phyloP scores from a whole-genome alignment of 805 yeast genomes.

The Clavispora fructus region DNA sequence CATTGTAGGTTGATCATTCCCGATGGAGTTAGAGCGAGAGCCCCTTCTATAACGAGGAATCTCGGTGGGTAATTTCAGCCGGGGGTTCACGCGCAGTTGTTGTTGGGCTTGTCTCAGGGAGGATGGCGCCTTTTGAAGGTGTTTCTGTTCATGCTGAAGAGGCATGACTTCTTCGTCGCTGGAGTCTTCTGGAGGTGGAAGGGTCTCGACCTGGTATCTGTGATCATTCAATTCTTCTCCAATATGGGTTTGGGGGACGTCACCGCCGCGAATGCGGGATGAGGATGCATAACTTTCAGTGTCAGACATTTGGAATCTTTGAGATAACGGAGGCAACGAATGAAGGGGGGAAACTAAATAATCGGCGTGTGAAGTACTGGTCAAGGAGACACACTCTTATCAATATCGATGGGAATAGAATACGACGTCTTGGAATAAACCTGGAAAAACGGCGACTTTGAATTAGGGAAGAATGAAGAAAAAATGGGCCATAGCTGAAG shows the following conservation, averaged over 20 bases:
- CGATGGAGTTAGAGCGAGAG: not conserved
- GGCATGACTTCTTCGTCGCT: conserved; percentile 3
- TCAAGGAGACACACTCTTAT: not conserved
- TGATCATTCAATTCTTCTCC: conserved; percentile 38
- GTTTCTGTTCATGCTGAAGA: not conserved
- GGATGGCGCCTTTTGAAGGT: not conserved
- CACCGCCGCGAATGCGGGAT: conserved; percentile 14
- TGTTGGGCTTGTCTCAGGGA: not conserved
- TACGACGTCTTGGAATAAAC: not conserved
- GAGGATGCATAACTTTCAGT: conserved; percentile 32
- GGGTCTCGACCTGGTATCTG: conserved; percentile 30
- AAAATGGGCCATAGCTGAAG: not conserved
- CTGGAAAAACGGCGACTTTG: conserved; percentile 1
- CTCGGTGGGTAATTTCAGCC: not conserved
- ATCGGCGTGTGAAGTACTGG: not conserved
- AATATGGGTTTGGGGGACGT: conserved; percentile 12
- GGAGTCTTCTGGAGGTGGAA: conserved; percentile 23
- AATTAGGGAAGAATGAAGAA: not conserved
- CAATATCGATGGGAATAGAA: not conserved
- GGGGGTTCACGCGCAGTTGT: not conserved
- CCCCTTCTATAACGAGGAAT: not conserved
- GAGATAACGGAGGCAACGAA: not conserved
- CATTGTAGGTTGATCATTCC: conserved; percentile 21
- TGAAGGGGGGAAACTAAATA: not conserved
- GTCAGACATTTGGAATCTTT: conserved; percentile 30